Evolutionary conservation across 2,329 filamentous ascomycete species (phyloP).

Genomic region (Diaporthe australafricana): DNA sequence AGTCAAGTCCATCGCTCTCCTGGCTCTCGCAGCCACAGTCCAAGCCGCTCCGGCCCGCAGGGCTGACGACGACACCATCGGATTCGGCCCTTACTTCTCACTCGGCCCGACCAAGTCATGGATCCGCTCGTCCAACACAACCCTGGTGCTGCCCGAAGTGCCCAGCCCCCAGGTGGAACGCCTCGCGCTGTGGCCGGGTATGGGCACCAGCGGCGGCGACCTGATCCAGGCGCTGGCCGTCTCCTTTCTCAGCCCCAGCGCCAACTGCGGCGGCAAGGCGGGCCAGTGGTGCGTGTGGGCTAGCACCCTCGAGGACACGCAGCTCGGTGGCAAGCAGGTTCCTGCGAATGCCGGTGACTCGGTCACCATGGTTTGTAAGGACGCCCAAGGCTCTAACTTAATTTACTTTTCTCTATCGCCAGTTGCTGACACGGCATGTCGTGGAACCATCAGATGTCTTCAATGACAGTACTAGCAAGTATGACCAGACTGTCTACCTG

Average conservation of each 20-base stretch:
- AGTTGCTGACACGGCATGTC: no score
- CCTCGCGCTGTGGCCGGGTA: constrained; percentile 11
- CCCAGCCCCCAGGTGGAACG: neutral
- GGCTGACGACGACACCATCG: neutral
- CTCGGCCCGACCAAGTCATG: constrained; percentile 9
- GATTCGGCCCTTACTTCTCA: constrained; percentile 21
- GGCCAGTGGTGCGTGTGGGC: constrained; percentile 24
- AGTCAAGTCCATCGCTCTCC: neutral
- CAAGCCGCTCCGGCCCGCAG: neutral
- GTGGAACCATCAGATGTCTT: constrained; percentile 6
- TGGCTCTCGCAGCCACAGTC: neutral
- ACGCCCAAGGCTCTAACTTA: no score
- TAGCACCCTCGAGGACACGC: constrained; percentile 14
- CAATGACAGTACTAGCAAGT: constrained; percentile 21
- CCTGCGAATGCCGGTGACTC: constrained; percentile 11
- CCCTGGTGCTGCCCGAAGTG: constrained; percentile 18
- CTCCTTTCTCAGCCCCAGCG: neutral
- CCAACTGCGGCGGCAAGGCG: constrained; percentile 6
- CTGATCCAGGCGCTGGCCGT: constrained; percentile 26
- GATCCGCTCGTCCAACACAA: constrained; percentile 23
- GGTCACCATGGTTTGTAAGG: constrained; percentile 22
- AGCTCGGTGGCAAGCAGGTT: constrained; percentile 8
- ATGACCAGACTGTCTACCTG: constrained; percentile 21
- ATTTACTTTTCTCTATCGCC: no score
- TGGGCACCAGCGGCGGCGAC: constrained; percentile 24